Base-by-base conservation (phyloP, 2,329 filamentous ascomycete genomes). In the Nothopassalora personata region DNA sequence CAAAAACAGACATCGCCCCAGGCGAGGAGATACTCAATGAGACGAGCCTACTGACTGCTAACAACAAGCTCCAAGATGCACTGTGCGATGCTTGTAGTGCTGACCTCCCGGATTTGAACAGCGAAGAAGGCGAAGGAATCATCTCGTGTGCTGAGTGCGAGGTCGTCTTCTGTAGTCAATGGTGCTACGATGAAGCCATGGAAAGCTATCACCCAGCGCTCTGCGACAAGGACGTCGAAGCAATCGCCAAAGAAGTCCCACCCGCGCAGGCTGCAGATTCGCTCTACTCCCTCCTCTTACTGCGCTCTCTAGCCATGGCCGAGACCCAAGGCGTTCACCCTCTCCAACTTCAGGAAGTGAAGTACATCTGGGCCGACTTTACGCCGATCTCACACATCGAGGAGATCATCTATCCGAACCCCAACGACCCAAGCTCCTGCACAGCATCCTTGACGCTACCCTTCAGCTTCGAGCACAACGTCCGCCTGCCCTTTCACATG, bases 1-100 rank as follows among this genome's bases (percentile, higher is more conserved):
- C 92, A 7, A 90, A 86, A 67, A 83, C 89, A 63, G 87, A 96
- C 64, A 89, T 97, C 39, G 76, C 79, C 0, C 84, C 91, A 0
- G 89, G 89, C 9, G 89, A 95, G 71, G 79, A 82, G 5, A 85
- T 97, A 1, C 81, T 99, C 31, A 79, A 84, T 51, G 94, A 99
- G 71, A 89, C 88, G 61, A 94, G 91, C 8, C 82, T 96, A 7
- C 78, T 99, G 45, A 96, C 92, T 1, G 92, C 90, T 49, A 94
- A 93, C 67, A 94, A 94, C 71, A 86, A 91, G 31, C 82, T 94
- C 11, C 91, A 95, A 71, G 91, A 96, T 62, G 81, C 88, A 4
- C 82, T 93, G 31, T 97, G 93, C 74, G 93, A 97, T 73, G 91
- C 91, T 13, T 97, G 93, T 73, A 91, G 91, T 67, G 81, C 83